Base-by-base conservation (phyloP, 208 protist species). In the Leishmania mexicana region DNA sequence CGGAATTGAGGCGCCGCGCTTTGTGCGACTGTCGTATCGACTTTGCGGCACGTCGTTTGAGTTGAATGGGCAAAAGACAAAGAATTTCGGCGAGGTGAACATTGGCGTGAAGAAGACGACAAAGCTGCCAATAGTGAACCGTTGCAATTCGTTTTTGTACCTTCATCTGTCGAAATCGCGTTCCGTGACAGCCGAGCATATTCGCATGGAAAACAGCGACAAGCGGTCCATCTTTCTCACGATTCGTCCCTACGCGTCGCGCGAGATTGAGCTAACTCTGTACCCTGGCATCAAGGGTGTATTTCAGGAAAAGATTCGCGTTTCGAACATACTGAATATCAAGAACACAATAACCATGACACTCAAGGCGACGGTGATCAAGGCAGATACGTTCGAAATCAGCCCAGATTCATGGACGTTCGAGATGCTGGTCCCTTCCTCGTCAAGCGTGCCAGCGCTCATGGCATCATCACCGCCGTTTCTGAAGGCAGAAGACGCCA, bases 71-170 rank as follows among this genome's bases (percentile, higher is more conserved):
- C 94, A 97, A 79, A 94, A 91, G 73, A 96, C 93, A 47, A 97
- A 96, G 81, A 94, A 97, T 58, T 97, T 96, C 81, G 93, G 94
- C 31, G 94, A 97, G 77, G 90, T 96, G 5, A 97, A 96, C 81
- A 96, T 97, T 79, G 94, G 94, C 10, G 88, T 90, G 38, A 89
- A 90, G 58, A 97, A 91, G 85, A 90, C 87, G 13, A 97, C 94
- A n/a, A 96, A 93, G 81, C 42, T 97, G 15, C 81, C 89, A 1
- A 87, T 97, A 68, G 85, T 93, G 1, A 97, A 97, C 83, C 87
- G 89, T 19, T 96, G 94, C 85, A 93, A 93, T 70, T 95, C 92
- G 21, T 80, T 92, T 17, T 78, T 96, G 35, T 92, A 92, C 51
- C 31, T 97, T n/a, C 85, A 90, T 49, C 58, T 96, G 19, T 87